These are phyloP conservation scores for Somion occarium DNA, from an alignment of 1,284 basidiomycete genomes.

Conservation along the genomic window DNA sequence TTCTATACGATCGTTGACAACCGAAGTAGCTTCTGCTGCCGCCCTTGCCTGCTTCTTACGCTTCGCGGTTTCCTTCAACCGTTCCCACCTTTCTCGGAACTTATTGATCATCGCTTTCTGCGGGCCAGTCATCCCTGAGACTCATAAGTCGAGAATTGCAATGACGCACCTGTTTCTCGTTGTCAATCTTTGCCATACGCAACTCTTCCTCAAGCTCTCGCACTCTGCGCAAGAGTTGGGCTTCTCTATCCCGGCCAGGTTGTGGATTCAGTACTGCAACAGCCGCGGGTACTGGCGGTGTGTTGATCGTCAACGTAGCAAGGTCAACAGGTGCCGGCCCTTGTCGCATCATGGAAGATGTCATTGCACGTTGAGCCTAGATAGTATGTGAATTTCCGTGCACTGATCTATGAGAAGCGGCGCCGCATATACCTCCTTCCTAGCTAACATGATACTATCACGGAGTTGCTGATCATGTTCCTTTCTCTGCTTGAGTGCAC, in stretches of 20 bases:
- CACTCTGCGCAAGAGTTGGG: conserved; percentile 61
- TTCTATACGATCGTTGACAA: conserved; percentile 60
- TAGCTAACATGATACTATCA: conserved; percentile 73
- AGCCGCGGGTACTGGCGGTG: conserved; percentile 34
- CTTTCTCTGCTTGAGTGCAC: conserved; percentile 57
- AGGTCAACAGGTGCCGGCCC: conserved; percentile 25
- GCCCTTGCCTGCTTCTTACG: conserved; percentile 82
- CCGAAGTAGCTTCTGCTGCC: conserved; percentile 41
- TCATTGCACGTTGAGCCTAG: conserved; percentile 74
- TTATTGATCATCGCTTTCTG: conserved; percentile 81
- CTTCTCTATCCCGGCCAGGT: conserved; percentile 52
- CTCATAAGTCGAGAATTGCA: conserved; percentile 7
- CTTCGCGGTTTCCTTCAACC: conserved; percentile 80
- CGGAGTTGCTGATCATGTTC: conserved; percentile 74
- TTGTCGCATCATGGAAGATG: conserved; percentile 52
- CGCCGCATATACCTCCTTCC: conserved; percentile 79
- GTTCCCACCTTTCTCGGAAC: conserved; percentile 85
- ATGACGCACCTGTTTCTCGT: conserved; percentile 72
- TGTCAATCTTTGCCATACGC: conserved; percentile 57
- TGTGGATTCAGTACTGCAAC: conserved; percentile 45
- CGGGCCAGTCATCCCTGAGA: conserved; percentile 4
- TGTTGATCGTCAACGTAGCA: conserved; percentile 5
- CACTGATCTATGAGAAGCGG: too few species aligned
- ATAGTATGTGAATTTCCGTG: too few species aligned
- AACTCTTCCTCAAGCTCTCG: conserved; percentile 80